These are phyloP conservation scores for Skeletonema tropicum DNA, from an alignment of 108 stramenopile species.

Conservation along the genomic window DNA sequence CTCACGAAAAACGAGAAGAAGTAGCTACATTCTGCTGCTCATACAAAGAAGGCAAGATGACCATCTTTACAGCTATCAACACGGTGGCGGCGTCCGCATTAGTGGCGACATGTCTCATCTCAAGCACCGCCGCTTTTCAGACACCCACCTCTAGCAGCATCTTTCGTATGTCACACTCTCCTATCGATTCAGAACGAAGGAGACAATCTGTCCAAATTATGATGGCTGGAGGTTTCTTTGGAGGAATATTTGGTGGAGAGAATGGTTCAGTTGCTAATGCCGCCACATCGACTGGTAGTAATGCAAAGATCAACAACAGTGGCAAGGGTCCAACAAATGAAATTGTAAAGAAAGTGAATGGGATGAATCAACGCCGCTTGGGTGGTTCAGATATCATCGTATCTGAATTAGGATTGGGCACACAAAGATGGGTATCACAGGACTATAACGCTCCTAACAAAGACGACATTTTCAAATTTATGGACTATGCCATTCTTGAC, in stretches of 20 bases:
- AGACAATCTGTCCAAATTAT: conserved; percentile 9
- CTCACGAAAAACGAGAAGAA: no score
- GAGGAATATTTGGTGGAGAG: conserved; percentile 52
- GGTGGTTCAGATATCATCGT: conserved; percentile 85
- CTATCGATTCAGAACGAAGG: conserved; percentile 11
- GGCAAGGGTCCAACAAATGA: conserved; percentile 71
- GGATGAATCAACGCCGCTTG: conserved; percentile 75
- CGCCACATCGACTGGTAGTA: conserved; percentile 5
- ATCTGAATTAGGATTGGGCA: conserved; percentile 78
- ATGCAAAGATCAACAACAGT: conserved; percentile 8
- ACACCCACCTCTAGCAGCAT: no score
- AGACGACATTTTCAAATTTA: conserved; percentile 70
- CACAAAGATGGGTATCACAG: conserved; percentile 78
- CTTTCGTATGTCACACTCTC: no score
- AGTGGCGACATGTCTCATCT: no score
- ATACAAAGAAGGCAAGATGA: no score
- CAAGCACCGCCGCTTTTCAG: no score
- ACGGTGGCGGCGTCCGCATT: no score
- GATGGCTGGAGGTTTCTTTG: conserved; percentile 50
- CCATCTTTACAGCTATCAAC: no score
- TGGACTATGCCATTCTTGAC: conserved; percentile 81
- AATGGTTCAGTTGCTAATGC: conserved; percentile 20
- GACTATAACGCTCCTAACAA: conserved; percentile 85
- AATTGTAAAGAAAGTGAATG: conserved; percentile 72
- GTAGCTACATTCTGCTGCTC: no score